Evolutionary conservation across 495 filamentous ascomycete species (phyloP), one percentile per base, ranked within the genome.

Genomic region (Bathelium albidoporum): DNA sequence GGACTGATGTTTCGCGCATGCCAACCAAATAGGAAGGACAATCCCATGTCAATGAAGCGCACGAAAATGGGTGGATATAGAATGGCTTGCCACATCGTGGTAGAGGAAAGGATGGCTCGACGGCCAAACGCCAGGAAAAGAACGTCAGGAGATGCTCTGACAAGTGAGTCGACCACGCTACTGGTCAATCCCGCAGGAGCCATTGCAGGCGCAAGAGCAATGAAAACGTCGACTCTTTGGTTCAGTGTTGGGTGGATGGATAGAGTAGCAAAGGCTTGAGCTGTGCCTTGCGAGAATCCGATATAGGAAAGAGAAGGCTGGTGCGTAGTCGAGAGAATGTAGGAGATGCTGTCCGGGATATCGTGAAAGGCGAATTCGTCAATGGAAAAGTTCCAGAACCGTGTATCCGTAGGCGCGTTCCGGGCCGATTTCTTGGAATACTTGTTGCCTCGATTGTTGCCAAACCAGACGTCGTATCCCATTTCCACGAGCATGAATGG

Each of bases 311-410:
- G 77, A n/a, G 91, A 95, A 32, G 81, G 79, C 70, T 94, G 89
- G 41, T 77, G 77, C 0, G 94, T 97, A 26, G 89, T 90, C 41
- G 85, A 82, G 36, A 98, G 84, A 59, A 98, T 89, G 72, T 98
- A 97, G 59, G 83, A 78, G 72, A 98, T 97, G 67, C 86, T 91
- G 74, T 97, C 87, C 2, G 94, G 94, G 60, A 98, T 96, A 76
- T 98, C 94, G 70, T 96, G 84, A 72, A 98, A 95, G 49, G 94
- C 94, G 73, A 98, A 98, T 73, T 98, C 87, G 70, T 98, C 94
- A 70, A 98, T 96, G 11, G 89, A 95, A 65, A 97, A 98, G 75
- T 97, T 84, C 94, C 94, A 98, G 70, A 98, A 98, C 32, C 84
- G 79, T 34, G 81, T 82, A 0, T 87, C 85, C 9, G 83, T 83